Evolutionary conservation across 306 rosid species (phyloP).

Genomic region (Begonia masoniana): DNA sequence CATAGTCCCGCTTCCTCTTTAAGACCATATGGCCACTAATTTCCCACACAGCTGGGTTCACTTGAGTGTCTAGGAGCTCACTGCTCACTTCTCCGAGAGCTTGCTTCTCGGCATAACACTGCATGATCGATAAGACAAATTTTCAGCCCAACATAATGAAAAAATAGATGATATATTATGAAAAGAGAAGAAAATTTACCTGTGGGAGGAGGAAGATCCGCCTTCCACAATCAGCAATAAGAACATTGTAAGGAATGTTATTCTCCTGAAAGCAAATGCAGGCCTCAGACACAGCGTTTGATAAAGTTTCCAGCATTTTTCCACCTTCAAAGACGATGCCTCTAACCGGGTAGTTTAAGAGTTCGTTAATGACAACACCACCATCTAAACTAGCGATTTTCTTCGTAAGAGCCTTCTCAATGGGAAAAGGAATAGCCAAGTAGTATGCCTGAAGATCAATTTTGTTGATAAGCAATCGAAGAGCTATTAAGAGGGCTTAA

Average conservation of each 20-base stretch:
- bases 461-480: too few species aligned
- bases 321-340: conserved; percentile 85
- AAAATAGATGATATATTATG: background rate
- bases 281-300: conserved; percentile 65
- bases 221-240: conserved; percentile 68
- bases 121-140: conserved; percentile 5
- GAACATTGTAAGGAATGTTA: conserved; percentile 81
- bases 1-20: conserved; percentile 84
- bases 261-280: conserved; percentile 73
- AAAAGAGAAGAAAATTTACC: conserved; percentile 24
- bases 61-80: conserved; percentile 91
- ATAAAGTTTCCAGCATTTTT: conserved; percentile 37
- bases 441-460: conserved; percentile 54
- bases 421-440: conserved; percentile 71
- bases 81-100: conserved; percentile 88
- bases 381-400: conserved; percentile 31
- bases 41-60: conserved; percentile 99
- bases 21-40: conserved; percentile 94
- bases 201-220: conserved; percentile 78
- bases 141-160: background rate
- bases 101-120: conserved; percentile 98
- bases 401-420: conserved; percentile 85
- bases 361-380: conserved; percentile 53
- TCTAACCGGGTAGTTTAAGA: conserved; percentile 69
- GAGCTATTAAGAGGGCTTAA: too few species aligned